Evolutionary conservation across 2,329 filamentous ascomycete species (phyloP).

Genomic region (Paracorniculantispora psalliotae): DNA sequence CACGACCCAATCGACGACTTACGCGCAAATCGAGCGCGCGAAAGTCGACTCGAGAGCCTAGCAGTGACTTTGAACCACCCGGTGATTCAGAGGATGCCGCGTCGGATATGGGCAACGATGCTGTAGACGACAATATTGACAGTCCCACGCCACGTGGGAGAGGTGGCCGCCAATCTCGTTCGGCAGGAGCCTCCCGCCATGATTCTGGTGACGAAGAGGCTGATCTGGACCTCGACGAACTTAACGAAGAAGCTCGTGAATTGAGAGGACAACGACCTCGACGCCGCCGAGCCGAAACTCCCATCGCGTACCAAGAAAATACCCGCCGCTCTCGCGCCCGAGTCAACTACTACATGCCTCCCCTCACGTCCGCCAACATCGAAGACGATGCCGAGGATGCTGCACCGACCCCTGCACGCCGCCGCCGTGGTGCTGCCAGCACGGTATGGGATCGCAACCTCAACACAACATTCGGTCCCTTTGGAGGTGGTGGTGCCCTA

Average conservation of each 20-base stretch:
- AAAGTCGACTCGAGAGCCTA: slow-evolving; percentile 47
- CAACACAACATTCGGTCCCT: slow-evolving; percentile 87
- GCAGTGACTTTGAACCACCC: slow-evolving; percentile 57
- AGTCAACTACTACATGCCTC: slow-evolving; percentile 82
- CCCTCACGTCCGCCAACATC: slow-evolving; percentile 55
- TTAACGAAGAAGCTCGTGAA: slow-evolving; percentile 62
- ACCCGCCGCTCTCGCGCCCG: slow-evolving; percentile 50
- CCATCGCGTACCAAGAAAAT: slow-evolving; percentile 55
- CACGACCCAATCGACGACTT: slow-evolving; percentile 37
- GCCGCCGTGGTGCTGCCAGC: slow-evolving; percentile 57
- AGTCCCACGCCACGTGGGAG: slow-evolving; percentile 49
- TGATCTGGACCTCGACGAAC: slow-evolving; percentile 57
- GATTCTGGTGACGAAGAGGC: slow-evolving; percentile 55
- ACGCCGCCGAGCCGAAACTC: slow-evolving; percentile 46
- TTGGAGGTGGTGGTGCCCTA: slow-evolving; percentile 75
- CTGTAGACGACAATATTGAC: slow-evolving; percentile 40
- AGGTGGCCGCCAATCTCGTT: slow-evolving; percentile 34
- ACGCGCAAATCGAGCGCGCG: slow-evolving; percentile 41
- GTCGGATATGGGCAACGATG: slow-evolving; percentile 37
- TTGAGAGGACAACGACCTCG: slow-evolving; percentile 49
- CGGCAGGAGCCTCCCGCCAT: slow-evolving; percentile 42
- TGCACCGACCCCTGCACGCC: slow-evolving; percentile 63
- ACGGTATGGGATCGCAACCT: slow-evolving; percentile 70
- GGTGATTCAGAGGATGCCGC: slow-evolving; percentile 53
- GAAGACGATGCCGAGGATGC: slow-evolving; percentile 68